Percentiles rank a stretch among this genome's conserved stretches.
phyloP scores from a whole-genome alignment of 2,329 filamentous ascomycete species.

The Exophiala aquamarina region DNA sequence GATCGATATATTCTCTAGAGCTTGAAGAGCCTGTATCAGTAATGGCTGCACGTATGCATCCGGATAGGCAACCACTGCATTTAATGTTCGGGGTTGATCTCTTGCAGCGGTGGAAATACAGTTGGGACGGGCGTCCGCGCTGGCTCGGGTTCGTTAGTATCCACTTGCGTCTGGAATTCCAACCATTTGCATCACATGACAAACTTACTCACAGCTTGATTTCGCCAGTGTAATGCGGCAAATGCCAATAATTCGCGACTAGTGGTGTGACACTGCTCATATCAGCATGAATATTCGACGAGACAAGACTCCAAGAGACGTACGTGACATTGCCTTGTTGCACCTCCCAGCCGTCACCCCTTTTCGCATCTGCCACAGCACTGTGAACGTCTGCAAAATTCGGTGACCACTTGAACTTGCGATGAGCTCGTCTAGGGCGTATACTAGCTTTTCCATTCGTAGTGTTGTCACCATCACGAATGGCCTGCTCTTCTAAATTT shows the following conservation, averaged over 20 bases:
- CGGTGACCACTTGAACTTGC: constrained; percentile 94
- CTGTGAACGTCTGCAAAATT: constrained; percentile 82
- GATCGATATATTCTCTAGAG: constrained; percentile 57
- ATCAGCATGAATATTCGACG: constrained; percentile 14
- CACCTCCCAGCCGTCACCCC: constrained; percentile 90
- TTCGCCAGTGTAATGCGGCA: constrained; percentile 65
- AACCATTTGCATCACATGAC: neutral
- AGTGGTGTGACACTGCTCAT: constrained; percentile 75
- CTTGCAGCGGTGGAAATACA: neutral
- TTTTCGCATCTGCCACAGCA: constrained; percentile 74
- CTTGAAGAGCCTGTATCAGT: constrained; percentile 69
- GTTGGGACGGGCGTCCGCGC: neutral
- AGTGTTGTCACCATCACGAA: constrained; percentile 63
- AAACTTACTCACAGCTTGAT: constrained; percentile 74
- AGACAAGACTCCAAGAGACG: constrained; percentile 46
- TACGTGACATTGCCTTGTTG: constrained; percentile 77
- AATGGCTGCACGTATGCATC: constrained; percentile 88
- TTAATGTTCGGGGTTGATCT: constrained; percentile 43
- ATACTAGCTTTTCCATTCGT: constrained; percentile 29
- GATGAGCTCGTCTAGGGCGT: constrained; percentile 61
- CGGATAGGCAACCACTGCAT: constrained; percentile 79
- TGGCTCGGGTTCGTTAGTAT: neutral
- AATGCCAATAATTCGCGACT: constrained; percentile 89
- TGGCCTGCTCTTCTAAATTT: constrained; percentile 69
- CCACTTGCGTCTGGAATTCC: too few species aligned